These are phyloP conservation scores for Oidium heveae DNA, from an alignment of 2,329 filamentous ascomycete genomes.

Conservation along the genomic window DNA sequence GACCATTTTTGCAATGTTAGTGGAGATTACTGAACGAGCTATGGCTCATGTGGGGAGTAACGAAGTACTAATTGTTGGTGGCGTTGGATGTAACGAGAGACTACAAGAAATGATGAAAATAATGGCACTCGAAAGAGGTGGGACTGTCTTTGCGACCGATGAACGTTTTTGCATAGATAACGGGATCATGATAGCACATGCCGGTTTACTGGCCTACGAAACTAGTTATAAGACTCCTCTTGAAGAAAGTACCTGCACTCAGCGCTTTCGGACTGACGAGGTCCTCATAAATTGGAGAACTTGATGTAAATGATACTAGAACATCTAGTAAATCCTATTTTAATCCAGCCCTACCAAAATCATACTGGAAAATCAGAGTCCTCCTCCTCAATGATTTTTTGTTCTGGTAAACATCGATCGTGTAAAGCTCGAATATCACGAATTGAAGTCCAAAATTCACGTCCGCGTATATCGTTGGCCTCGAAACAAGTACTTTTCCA, in stretches of 20 bases:
- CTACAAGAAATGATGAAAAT: slow-evolving; percentile 95
- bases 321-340: too few relatives aligned
- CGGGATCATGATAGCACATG: slow-evolving; percentile 98
- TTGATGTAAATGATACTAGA: slow-evolving; percentile 6
- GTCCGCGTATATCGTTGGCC: slow-evolving; percentile 3
- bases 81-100: slow-evolving; percentile 83
- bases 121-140: slow-evolving; percentile 74
- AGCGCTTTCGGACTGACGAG: slow-evolving; percentile 62
- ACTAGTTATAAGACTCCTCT: slow-evolving; percentile 56
- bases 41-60: slow-evolving; percentile 90
- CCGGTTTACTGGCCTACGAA: slow-evolving; percentile 62
- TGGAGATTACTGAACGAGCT: slow-evolving; percentile 92
- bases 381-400: slow-evolving; percentile 50
- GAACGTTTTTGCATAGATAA: slow-evolving; percentile 98
- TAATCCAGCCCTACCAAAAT: neutral
- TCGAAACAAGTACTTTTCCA: slow-evolving; percentile 6
- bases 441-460: slow-evolving; percentile 3
- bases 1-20: slow-evolving; percentile 87
- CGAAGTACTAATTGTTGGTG: slow-evolving; percentile 85
- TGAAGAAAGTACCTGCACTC: slow-evolving; percentile 63
- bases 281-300: slow-evolving; percentile 60
- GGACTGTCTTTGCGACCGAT: slow-evolving; percentile 81
- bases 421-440: slow-evolving; percentile 7
- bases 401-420: slow-evolving; percentile 26
- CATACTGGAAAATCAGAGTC: slow-evolving; percentile 15